Base-by-base conservation (phyloP, 2,329 filamentous ascomycete genomes). In the Aspergillus ruber region DNA sequence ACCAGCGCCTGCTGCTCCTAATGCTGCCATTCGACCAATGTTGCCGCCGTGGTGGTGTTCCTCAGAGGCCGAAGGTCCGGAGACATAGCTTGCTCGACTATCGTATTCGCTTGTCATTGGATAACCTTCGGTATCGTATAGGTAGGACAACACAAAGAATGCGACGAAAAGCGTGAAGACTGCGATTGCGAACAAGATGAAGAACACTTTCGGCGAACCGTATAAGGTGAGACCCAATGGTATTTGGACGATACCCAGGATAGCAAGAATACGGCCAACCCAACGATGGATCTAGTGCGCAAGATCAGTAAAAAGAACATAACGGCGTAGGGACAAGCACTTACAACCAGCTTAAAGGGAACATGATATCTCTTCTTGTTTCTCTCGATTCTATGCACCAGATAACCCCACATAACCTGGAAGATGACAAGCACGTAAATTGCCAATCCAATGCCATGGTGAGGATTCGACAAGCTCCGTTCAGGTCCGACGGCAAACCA, bases 141-240 rank as follows among this genome's bases (percentile, higher is more conserved):
- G 75, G 67, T 87, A 94, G 54, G 85, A 85, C 29, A 95, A 74
- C 47, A 91, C 74, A 59, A 97, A 94, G 68, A 90, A 96, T 12
- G 82, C 54, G 2, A 90, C 60, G 13, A 96, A 56, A 29, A 96
- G 72, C 15, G 86, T 76, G 23, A 82, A 80, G 65, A 86, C 85
- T 75, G 85, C 91, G 0, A 97, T 53, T 0, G 90, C 79, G 61
- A 86, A 98, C 3, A 97, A 74, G 45, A 98, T 83, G 65, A 97
- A 98, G 3, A 90, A 77, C 33, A 79, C 81, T 60, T 85, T 82
- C 4, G 93, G 91, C 25, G 90, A 95, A 5, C 93, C 93, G 61
- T 96, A 98, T 1, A 98, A 76, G 0, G 90, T 90, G 42, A 98
- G 75, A 0, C 93, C 93, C 0, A 98, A 76, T 0, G 93, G 86